phyloP scores from a whole-genome alignment of 345 rosid species.

The Hibiscus tridactylites region DNA sequence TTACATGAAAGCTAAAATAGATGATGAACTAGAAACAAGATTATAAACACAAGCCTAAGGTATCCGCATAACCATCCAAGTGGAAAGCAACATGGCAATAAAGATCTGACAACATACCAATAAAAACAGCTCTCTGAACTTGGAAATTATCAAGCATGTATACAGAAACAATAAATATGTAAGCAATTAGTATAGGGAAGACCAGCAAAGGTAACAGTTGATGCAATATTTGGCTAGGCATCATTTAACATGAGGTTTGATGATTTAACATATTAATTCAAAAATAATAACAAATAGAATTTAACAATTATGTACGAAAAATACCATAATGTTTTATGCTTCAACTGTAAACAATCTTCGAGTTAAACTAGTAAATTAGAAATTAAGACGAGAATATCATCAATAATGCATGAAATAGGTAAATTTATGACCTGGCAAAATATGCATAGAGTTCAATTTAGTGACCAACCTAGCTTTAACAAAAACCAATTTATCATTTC shows the following conservation, averaged over 20 bases:
- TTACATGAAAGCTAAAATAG: neutral
- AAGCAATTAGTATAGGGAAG: neutral
- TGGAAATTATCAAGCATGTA: neutral
- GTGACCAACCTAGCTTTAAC: neutral
- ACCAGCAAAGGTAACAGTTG: neutral
- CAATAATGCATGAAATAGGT: neutral
- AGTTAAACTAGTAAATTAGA: neutral
- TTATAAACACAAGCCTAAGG: neutral
- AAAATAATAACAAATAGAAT: neutral
- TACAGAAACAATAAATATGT: neutral
- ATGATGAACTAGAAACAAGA: neutral
- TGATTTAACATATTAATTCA: neutral
- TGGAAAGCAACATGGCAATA: neutral
- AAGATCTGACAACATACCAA: neutral
- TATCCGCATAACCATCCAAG: neutral
- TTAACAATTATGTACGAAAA: neutral
- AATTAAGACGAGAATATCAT: too few species aligned
- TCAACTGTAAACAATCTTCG: neutral
- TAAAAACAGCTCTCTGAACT: neutral
- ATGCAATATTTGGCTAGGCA: neutral
- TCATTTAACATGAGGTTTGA: neutral
- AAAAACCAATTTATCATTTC: neutral
- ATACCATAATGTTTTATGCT: neutral
- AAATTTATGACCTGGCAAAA: neutral
- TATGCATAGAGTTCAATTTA: neutral